phyloP scores from a whole-genome alignment of 2,329 filamentous ascomycete genomes.

The Colletotrichum cuscutae region DNA sequence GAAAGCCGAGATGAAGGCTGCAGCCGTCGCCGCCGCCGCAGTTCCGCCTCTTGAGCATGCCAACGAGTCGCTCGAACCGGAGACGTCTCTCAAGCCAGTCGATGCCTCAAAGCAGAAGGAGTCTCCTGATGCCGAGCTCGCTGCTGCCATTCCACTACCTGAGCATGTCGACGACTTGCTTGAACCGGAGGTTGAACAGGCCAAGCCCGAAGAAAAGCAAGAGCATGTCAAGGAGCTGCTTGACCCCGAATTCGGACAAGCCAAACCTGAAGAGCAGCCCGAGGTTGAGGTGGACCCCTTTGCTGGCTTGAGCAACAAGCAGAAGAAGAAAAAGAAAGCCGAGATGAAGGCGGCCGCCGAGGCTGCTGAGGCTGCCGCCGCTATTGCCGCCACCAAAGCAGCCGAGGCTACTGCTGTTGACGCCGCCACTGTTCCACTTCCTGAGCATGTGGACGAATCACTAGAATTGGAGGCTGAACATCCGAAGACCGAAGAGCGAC shows the following conservation, averaged over 20 bases:
- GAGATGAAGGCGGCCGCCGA: background rate
- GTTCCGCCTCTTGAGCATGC: background rate
- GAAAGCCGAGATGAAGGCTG: background rate
- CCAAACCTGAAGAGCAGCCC: background rate
- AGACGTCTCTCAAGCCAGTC: background rate
- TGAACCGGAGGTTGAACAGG: background rate
- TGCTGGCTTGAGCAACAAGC: background rate
- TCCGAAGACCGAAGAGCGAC: background rate
- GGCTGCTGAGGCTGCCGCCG: background rate
- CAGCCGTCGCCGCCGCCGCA: no score
- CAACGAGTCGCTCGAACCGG: background rate
- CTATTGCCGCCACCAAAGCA: no score
- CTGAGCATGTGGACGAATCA: background rate
- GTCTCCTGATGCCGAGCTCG: background rate
- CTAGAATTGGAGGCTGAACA: background rate
- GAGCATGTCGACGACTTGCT: background rate
- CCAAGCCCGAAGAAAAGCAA: background rate
- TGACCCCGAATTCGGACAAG: no score
- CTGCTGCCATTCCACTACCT: background rate
- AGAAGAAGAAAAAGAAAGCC: background rate
- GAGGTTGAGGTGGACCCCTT: conserved; percentile 36
- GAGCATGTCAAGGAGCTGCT: no score
- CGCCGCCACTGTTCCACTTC: background rate
- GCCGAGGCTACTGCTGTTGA: no score
- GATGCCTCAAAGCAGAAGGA: background rate